Evolutionary conservation across 2,329 filamentous ascomycete genomes (phyloP).

Genomic region (Neoascochyta sp.): DNA sequence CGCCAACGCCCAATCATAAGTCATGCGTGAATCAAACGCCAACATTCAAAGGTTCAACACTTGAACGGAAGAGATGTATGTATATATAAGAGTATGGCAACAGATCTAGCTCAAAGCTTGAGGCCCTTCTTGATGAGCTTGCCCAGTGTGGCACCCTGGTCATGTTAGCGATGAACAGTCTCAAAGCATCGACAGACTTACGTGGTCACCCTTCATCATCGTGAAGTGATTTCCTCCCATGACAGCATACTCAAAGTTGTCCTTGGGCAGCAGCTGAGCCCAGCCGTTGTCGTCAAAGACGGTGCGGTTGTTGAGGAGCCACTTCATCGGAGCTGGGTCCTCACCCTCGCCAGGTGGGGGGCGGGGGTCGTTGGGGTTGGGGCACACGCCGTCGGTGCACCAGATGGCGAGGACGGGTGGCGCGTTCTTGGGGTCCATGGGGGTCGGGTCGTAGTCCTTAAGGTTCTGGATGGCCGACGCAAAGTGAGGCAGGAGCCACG

Average conservation of each 20-base stretch:
- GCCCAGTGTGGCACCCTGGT: conserved; percentile 39
- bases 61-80: conserved; percentile 36
- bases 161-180: conserved; percentile 20
- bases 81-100: too few species aligned
- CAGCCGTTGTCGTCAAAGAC: conserved; percentile 69
- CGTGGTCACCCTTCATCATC: conserved; percentile 65
- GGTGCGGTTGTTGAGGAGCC: conserved; percentile 68
- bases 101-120: conserved; percentile 31
- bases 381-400: conserved; percentile 71
- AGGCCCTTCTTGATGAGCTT: conserved; percentile 46
- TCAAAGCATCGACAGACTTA: conserved; percentile 28
- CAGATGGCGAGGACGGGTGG: conserved; percentile 65
- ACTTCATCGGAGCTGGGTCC: conserved; percentile 55
- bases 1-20: conserved; percentile 8
- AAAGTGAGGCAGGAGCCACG: conserved; percentile 74
- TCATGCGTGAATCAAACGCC: conserved; percentile 21
- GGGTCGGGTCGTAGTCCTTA: conserved; percentile 64
- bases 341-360: conserved; percentile 60
- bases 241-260: conserved; percentile 61
- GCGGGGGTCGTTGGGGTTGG: conserved; percentile 61
- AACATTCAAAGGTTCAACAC: conserved; percentile 31
- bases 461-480: conserved; percentile 64
- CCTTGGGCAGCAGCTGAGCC: conserved; percentile 60
- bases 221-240: conserved; percentile 73
- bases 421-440: conserved; percentile 56